Conservation (phyloP, 2,329 filamentous ascomycete genomes). For the Thermomyces lanuginosus region DNA sequence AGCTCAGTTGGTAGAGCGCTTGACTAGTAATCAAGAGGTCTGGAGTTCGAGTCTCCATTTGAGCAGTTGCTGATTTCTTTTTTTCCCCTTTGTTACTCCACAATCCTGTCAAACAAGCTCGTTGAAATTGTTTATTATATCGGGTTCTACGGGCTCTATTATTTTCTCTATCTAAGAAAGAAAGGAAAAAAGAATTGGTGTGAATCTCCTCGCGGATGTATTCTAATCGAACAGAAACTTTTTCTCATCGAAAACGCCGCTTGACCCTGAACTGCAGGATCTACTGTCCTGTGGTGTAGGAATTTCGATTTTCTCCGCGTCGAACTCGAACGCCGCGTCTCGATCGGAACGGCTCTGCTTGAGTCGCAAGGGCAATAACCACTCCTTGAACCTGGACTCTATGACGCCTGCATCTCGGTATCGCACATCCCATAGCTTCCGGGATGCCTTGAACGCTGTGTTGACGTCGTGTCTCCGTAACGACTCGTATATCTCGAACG, state of each 20-base stretch:
- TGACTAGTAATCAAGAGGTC: conserved; percentile 5
- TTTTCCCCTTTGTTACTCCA: not conserved
- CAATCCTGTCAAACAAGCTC: no score
- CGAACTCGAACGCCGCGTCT: conserved; percentile 20
- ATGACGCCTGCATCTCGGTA: conserved; percentile 24
- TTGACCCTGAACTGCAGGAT: no score
- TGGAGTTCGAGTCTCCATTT: conserved; percentile 5
- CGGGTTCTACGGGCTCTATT: no score
- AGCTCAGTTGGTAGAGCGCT: conserved; percentile 7
- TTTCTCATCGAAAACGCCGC: no score
- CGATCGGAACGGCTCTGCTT: conserved; percentile 14
- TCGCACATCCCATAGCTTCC: conserved; percentile 21
- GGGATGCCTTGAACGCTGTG: conserved; percentile 24
- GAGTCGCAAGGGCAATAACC: conserved; percentile 22
- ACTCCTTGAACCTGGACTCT: conserved; percentile 22
- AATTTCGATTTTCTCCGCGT: conserved; percentile 19
- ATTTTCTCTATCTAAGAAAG: no score
- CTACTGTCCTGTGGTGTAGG: conserved; percentile 12
- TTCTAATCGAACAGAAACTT: no score
- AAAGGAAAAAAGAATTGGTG: no score
- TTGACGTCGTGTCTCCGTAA: conserved; percentile 23
- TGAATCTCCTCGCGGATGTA: no score
- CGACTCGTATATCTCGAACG: conserved; percentile 23
- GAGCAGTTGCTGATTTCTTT: conserved; percentile 2
- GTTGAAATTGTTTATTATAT: no score